Evolutionary conservation across 2,329 filamentous ascomycete species (phyloP).

Genomic region (Fusarium sp.): DNA sequence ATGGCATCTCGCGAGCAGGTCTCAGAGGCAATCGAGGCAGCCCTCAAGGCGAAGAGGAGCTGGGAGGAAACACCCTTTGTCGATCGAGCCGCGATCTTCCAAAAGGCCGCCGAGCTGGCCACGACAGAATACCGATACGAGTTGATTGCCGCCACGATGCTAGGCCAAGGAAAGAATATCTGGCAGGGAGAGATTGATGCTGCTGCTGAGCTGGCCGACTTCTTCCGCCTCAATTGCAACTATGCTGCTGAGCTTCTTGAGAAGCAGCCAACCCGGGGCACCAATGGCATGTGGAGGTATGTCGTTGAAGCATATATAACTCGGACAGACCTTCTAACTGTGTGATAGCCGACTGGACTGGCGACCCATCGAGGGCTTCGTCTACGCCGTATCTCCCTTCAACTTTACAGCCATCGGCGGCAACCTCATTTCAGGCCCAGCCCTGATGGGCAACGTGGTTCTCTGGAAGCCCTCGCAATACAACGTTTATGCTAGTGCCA

Average conservation of each 20-base stretch:
- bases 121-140: neutral
- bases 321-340: neutral
- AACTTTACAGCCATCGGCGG: slow-evolving; percentile 13
- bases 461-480: slow-evolving; percentile 57
- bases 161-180: slow-evolving; percentile 5
- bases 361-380: slow-evolving; percentile 8
- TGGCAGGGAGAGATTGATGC: slow-evolving; percentile 4
- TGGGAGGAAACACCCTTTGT: neutral
- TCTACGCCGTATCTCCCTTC: slow-evolving; percentile 8
- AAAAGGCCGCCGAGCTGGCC: neutral
- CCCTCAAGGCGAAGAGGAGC: neutral
- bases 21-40: neutral
- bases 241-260: neutral
- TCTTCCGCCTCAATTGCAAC: neutral
- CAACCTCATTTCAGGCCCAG: slow-evolving; percentile 4
- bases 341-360: neutral
- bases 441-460: slow-evolving; percentile 6
- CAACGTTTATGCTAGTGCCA: slow-evolving; percentile 50
- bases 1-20: neutral
- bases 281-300: neutral
- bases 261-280: neutral
- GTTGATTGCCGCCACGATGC: slow-evolving; percentile 11
- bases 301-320: neutral
- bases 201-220: neutral
- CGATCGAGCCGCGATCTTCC: slow-evolving; percentile 2